Evolutionary conservation across 768 basidiomycete species (phyloP), one percentile per base, ranked within the genome.

Genomic region (Lactarius evosmus): DNA sequence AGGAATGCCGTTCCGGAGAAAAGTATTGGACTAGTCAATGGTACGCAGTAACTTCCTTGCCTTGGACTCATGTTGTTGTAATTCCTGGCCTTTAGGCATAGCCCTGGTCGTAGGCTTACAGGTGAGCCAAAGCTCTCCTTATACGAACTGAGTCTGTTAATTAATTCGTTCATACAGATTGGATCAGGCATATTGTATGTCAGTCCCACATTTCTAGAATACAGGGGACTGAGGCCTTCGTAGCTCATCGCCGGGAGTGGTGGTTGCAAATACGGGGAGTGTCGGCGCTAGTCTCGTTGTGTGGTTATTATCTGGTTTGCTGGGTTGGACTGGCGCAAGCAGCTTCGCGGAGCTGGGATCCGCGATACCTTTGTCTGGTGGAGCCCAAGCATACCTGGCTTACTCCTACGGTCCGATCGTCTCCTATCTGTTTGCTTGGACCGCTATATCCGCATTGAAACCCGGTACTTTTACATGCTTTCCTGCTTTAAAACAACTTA

Each of bases 251-350:
- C 94, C 95, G 1, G 96, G 96, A 2, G 85, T 98, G 30, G 87
- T 98, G 2, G 85, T 95, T 30, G 89, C 92, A 11, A 92, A 95
- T 71, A 88, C 90, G 0, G 82, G 93, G 40, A 93, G 90, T 69
- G 91, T 95, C 0, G 96, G 95, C 12, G 91, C 94, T 12, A 94
- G 94, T 77, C 75, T 98, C 16, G 38, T 81, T 19, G 91, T 97
- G 4, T 98, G 96, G 95, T 67, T 91, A 7, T 77, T 81, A 3
- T 88, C 91, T 60, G 96, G 95, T 7, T 59, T 95, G 27, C 78
- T 98, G 11, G 92, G 85, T 7, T 98, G 95, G 96, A 97, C 96
- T 3, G 96, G 96, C 22, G 94, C 93, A 30, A 94, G 91, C 74
- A 94, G 91, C 72, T 97, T 88, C 72, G 93, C 93, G 9, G 94